A percentile compares a stretch with the other conserved stretches of the same genome.
These are phyloP conservation scores for Pelomyxa schiedti DNA, from an alignment of 78 protist species.

Conservation along the genomic window DNA sequence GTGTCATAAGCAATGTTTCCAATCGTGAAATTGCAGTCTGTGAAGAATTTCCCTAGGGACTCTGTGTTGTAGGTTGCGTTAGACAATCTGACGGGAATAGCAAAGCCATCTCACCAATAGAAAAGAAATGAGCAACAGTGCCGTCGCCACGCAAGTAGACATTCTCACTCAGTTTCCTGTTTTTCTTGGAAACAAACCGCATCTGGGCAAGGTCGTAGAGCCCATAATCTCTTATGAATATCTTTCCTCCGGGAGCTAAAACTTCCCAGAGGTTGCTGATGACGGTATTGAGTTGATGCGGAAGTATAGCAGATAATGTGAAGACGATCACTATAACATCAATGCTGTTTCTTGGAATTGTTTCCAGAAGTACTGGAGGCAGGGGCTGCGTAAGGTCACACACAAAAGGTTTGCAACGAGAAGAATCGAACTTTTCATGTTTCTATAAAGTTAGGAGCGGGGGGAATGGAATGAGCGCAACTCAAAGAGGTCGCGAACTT, in stretches of 20 bases:
- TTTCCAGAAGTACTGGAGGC: no score
- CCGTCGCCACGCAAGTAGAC: conserved; percentile 56
- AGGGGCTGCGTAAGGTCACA: no score
- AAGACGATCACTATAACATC: neutral
- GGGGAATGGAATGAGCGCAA: no score
- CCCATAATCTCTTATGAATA: conserved; percentile 55
- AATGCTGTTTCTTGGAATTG: neutral
- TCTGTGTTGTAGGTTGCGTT: no score
- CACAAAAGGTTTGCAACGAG: no score
- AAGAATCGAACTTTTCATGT: no score
- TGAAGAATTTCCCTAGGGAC: neutral
- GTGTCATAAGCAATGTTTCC: conserved; percentile 23
- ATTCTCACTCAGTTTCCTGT: conserved; percentile 41
- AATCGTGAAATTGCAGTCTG: conserved; percentile 29
- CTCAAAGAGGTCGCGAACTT: no score
- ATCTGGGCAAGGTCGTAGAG: conserved; percentile 58
- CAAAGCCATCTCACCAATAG: no score
- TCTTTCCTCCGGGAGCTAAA: conserved; percentile 44
- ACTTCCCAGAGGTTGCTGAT: neutral
- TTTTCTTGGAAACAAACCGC: conserved; percentile 28
- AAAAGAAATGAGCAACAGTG: conserved; percentile 40
- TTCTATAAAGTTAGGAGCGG: no score
- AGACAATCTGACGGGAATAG: no score
- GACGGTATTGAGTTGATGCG: neutral
- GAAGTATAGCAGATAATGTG: neutral